These are phyloP conservation scores for Cucumis melo DNA, from an alignment of 306 rosid species.

Conservation along the genomic window DNA sequence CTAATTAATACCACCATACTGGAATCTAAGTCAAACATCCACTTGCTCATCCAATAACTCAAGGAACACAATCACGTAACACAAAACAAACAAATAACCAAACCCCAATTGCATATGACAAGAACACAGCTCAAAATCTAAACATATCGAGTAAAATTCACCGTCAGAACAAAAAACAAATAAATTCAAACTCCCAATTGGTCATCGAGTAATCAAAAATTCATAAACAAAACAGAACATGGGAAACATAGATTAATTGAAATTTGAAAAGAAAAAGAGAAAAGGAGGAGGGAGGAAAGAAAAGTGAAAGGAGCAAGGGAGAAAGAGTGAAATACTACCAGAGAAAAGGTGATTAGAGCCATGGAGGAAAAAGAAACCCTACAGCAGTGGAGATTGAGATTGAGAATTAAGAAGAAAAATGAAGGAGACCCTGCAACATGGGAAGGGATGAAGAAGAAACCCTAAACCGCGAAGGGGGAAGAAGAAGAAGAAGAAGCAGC, in stretches of 20 bases:
- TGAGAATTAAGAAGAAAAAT: conserved; percentile 1
- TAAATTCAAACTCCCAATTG: neutral
- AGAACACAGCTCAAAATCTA: neutral
- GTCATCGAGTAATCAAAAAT: neutral
- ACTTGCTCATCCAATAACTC: neutral
- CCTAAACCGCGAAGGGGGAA: conserved; percentile 41
- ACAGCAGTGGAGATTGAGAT: conserved; percentile 10
- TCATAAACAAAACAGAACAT: neutral
- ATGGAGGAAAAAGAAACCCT: conserved; percentile 14
- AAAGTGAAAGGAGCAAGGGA: neutral
- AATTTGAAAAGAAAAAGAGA: neutral
- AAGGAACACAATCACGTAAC: neutral
- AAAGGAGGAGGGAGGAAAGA: neutral
- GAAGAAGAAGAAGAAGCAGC: neutral
- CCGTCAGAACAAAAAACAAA: neutral
- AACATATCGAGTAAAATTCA: neutral
- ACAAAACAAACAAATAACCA: neutral
- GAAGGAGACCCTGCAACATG: conserved; percentile 18
- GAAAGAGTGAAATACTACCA: conserved; percentile 8
- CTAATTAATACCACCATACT: neutral
- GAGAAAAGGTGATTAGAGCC: conserved; percentile 15
- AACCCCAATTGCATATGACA: neutral
- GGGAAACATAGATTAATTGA: neutral
- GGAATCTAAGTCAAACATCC: neutral
- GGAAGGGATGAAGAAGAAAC: conserved; percentile 28